phyloP scores from a whole-genome alignment of 177 flowering plant genomes.

The Tripterygium wilfordii region DNA sequence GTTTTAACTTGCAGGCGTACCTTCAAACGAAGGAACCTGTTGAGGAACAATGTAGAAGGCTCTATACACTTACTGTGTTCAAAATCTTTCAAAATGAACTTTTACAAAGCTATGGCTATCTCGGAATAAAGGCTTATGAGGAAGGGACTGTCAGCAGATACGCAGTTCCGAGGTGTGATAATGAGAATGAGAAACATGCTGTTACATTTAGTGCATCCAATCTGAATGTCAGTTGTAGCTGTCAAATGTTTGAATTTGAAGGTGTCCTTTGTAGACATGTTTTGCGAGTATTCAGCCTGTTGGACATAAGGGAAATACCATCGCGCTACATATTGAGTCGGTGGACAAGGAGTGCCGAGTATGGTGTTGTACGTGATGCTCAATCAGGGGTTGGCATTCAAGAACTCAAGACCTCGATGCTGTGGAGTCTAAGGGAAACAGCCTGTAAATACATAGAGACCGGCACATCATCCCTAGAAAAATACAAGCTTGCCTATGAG shows the following conservation, averaged over 20 bases:
- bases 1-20: slow-evolving; percentile 30
- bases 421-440: slow-evolving; percentile 59
- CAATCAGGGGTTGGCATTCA: slow-evolving; percentile 37
- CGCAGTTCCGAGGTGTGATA: slow-evolving; percentile 35
- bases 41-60: slow-evolving; percentile 55
- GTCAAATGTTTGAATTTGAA: slow-evolving; percentile 61
- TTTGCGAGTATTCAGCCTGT: slow-evolving; percentile 40
- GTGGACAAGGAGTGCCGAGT: slow-evolving; percentile 52
- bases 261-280: slow-evolving; percentile 61
- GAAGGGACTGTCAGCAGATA: slow-evolving; percentile 42
- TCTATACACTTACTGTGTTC: slow-evolving; percentile 45
- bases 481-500: slow-evolving; percentile 37
- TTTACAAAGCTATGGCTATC: slow-evolving; percentile 34
- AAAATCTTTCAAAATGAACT: slow-evolving; percentile 53
- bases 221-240: slow-evolving; percentile 42
- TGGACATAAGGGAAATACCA: slow-evolving; percentile 47
- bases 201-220: slow-evolving; percentile 38
- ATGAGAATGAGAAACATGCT: slow-evolving; percentile 37
- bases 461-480: slow-evolving; percentile 33
- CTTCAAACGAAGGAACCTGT: slow-evolving; percentile 55
- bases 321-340: slow-evolving; percentile 46
- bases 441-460: slow-evolving; percentile 44
- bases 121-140: slow-evolving; percentile 40
- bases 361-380: slow-evolving; percentile 27
- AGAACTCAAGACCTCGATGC: slow-evolving; percentile 43